A percentile compares a stretch with the other conserved stretches of the same genome.
These are phyloP conservation scores for Peronospora destructor DNA, from an alignment of 352 stramenopile genomes.

Conservation along the genomic window DNA sequence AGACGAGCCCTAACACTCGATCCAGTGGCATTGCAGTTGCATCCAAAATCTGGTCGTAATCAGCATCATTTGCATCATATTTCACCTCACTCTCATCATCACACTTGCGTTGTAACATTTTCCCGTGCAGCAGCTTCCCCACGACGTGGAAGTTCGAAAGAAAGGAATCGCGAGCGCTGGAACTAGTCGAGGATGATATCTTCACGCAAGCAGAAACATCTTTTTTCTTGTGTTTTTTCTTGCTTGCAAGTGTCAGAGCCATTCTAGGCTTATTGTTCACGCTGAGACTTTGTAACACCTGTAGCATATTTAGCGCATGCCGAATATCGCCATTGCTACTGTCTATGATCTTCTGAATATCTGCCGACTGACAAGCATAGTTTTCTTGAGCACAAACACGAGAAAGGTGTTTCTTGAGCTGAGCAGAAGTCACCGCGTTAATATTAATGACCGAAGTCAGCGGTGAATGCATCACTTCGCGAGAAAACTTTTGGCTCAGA, in stretches of 20 bases:
- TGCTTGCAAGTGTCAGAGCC: conserved; percentile 1
- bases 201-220: conserved; percentile 1
- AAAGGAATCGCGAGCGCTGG: conserved; percentile 54
- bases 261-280: conserved; percentile 4
- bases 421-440: conserved; percentile 64
- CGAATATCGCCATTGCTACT: conserved; percentile 69
- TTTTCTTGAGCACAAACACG: conserved; percentile 38
- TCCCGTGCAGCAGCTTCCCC: conserved; percentile 72
- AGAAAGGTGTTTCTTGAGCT: conserved; percentile 65
- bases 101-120: conserved; percentile 31
- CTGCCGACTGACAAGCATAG: conserved; percentile 20
- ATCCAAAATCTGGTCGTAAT: conserved; percentile 50
- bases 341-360: conserved; percentile 50
- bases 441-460: conserved; percentile 71
- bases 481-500: conserved; percentile 57
- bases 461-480: conserved; percentile 55
- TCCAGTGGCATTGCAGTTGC: conserved; percentile 50
- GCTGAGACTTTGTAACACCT: conserved; percentile 31
- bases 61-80: conserved; percentile 7
- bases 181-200: neutral
- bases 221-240: conserved; percentile 13
- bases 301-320: conserved; percentile 73
- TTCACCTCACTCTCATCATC: conserved; percentile 5
- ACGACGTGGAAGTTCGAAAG: conserved; percentile 76
- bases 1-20: conserved; percentile 52